Conservation (phyloP, 2,329 filamentous ascomycete genomes). For the Cytospora mali region DNA sequence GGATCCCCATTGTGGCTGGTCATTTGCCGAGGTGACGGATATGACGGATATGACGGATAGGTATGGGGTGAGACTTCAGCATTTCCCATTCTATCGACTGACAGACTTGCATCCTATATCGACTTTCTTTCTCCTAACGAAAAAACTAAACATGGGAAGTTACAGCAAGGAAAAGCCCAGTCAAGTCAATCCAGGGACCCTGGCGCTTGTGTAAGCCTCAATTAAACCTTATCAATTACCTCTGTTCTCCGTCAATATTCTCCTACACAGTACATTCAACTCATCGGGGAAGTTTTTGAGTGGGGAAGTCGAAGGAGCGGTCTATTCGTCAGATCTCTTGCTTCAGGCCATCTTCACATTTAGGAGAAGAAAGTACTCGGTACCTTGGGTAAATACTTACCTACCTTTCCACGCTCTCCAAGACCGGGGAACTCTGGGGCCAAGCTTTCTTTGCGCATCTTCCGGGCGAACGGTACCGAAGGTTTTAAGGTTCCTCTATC, state of each 20-base stretch:
- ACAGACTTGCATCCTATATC: too few relatives aligned
- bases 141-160: too few relatives aligned
- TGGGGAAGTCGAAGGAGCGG: neutral
- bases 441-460: slow-evolving; percentile 14
- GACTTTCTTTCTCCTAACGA: too few relatives aligned
- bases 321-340: neutral
- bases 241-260: too few relatives aligned
- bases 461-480: slow-evolving; percentile 26
- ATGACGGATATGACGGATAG: too few relatives aligned
- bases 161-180: too few relatives aligned
- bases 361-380: neutral
- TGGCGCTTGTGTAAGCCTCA: too few relatives aligned
- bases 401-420: neutral
- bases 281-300: too few relatives aligned
- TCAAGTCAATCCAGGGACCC: too few relatives aligned
- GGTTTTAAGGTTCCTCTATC: neutral
- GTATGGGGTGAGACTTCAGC: neutral
- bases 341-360: neutral
- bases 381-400: neutral
- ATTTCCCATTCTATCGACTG: neutral
- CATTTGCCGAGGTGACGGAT: neutral
- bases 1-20: neutral
- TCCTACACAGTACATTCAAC: too few relatives aligned
- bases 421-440: slow-evolving; percentile 25
- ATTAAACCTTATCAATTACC: too few relatives aligned